Evolutionary conservation across 1,139 yeast genomes (phyloP).

Genomic region (Yamadazyma dendronema): DNA sequence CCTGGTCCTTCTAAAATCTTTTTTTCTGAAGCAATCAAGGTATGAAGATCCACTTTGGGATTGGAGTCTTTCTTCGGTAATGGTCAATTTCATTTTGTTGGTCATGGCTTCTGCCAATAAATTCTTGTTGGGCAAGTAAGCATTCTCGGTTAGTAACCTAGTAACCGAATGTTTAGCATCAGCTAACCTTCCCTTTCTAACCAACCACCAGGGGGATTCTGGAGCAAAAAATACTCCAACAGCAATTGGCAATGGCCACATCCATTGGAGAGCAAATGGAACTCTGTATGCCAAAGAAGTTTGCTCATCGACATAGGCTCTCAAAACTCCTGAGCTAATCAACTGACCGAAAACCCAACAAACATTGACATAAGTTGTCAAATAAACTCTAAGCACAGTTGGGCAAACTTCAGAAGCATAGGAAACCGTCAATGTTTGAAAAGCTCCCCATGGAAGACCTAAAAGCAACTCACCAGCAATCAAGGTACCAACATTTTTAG

Average conservation of each 20-base stretch:
- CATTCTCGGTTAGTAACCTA: slow-evolving; percentile 32
- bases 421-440: slow-evolving; percentile 47
- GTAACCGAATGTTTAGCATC: slow-evolving; percentile 35
- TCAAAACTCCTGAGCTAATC: slow-evolving; percentile 45
- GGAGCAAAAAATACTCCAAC: slow-evolving; percentile 40
- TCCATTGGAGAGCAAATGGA: slow-evolving; percentile 52
- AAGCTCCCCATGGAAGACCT: slow-evolving; percentile 55
- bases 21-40: slow-evolving; percentile 50
- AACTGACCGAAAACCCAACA: slow-evolving; percentile 55
- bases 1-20: slow-evolving; percentile 56
- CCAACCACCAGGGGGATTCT: slow-evolving; percentile 45
- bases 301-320: slow-evolving; percentile 30
- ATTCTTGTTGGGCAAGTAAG: slow-evolving; percentile 32
- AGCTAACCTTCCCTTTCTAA: slow-evolving; percentile 28
- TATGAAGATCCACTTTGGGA: slow-evolving; percentile 30
- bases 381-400: slow-evolving; percentile 43
- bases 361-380: slow-evolving; percentile 47
- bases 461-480: slow-evolving; percentile 46
- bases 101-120: slow-evolving; percentile 38
- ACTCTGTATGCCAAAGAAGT: slow-evolving; percentile 34
- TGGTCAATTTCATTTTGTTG: slow-evolving; percentile 42
- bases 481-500: slow-evolving; percentile 37
- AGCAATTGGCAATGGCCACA: slow-evolving; percentile 53
- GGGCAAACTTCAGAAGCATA: slow-evolving; percentile 58
- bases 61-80: slow-evolving; percentile 41